phyloP scores from a whole-genome alignment of 2,329 filamentous ascomycete genomes.

The Talaromyces verruculosus region DNA sequence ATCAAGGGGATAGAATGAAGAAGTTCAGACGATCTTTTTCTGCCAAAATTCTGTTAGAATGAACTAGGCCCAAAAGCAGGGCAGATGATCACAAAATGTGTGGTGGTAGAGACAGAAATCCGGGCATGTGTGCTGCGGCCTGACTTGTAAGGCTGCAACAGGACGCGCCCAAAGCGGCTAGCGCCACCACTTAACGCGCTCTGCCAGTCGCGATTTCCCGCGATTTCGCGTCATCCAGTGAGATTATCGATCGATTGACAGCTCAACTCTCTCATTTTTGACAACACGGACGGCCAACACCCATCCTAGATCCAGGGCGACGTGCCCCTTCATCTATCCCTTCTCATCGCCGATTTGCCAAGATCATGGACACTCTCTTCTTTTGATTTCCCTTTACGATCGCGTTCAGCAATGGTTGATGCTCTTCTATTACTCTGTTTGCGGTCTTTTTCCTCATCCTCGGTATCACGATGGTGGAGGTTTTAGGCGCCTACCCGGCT shows the following conservation, averaged over 20 bases:
- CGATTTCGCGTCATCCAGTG: conserved; percentile 12
- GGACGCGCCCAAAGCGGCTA: background rate
- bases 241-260: conserved; percentile 1
- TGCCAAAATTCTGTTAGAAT: background rate
- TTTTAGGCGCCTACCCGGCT: conserved; percentile 50
- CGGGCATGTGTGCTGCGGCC: background rate
- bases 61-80: background rate
- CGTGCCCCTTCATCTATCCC: background rate
- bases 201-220: conserved; percentile 9
- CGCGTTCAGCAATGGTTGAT: conserved; percentile 19
- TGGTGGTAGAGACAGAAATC: background rate
- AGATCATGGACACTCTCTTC: background rate
- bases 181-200: conserved; percentile 7
- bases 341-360: background rate
- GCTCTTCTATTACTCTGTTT: conserved; percentile 7
- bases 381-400: background rate
- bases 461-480: conserved; percentile 43
- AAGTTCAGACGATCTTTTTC: background rate
- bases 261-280: conserved; percentile 1
- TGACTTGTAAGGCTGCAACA: background rate
- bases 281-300: background rate
- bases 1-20: background rate
- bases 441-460: conserved; percentile 14
- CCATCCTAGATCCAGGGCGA: background rate
- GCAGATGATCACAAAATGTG: background rate